Base-by-base conservation (phyloP, 352 stramenopile genomes). In the Elongisporangium prolatum region DNA sequence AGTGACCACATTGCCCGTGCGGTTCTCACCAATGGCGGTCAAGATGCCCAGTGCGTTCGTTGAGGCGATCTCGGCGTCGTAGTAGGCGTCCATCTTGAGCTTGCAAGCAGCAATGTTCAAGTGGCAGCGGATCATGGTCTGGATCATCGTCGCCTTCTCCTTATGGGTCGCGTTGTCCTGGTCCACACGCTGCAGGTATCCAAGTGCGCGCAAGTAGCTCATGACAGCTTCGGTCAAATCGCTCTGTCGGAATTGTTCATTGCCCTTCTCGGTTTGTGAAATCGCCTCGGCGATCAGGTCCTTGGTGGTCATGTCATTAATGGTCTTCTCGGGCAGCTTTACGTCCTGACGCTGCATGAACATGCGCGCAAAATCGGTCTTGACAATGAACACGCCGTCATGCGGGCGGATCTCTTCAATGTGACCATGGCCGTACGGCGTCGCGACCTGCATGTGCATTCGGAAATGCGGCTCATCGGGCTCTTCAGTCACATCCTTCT, bases 41-140 rank as follows among this genome's bases (percentile, higher is more conserved):
- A 95, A 67, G 54, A 95, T 91, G 59, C 79, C 86, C 52, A 95
- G 58, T 10, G 86, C 86, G 57, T 93, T 95, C 22, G 86, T 91
- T 63, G 80, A 91, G 3, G 86, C 83, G 14, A 90, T 87, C 56
- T 91, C 81, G 8, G 83, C 83, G 52, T 95, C 83, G 11, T 62
- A 37, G 58, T 86, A 81, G 48, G 62, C 65, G 54, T 90, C 72
- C 5, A 81, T 59, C 64, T 92, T 91, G 56, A 95, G 74, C 56
- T 93, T 95, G 76, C 81, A 95, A 9, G 86, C 85, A 16, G 76
- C 76, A 54, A 95, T 89, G 59, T 95, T 95, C 20, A 95, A 66
- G 57, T 95, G 86, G 57, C 86, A 95, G 34, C 86, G 86, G 44
- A 95, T 91, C 86, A 95, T 95, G 16, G 86, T 95, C 72, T 93